These are phyloP conservation scores for Dichotomocladium elegans DNA, from an alignment of 371 early-diverging fungal genomes.

Conservation along the genomic window DNA sequence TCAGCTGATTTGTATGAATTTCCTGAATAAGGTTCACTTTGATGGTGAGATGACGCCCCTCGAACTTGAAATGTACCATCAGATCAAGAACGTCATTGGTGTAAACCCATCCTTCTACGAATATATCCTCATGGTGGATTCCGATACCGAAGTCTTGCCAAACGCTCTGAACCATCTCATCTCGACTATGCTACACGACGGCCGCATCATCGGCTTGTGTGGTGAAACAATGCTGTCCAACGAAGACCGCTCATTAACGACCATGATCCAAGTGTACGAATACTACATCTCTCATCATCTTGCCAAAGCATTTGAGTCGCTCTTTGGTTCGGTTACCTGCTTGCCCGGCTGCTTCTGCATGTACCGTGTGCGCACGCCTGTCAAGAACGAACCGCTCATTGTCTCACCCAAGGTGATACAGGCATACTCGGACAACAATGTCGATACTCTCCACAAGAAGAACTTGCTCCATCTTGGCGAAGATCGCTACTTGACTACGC, in stretches of 20 bases:
- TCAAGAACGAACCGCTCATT: slow-evolving; percentile 87
- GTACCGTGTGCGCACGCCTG: slow-evolving; percentile 87
- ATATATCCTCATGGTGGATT: slow-evolving; percentile 93
- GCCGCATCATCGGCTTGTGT: slow-evolving; percentile 87
- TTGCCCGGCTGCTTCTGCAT: slow-evolving; percentile 96
- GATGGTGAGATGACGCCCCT: slow-evolving; percentile 88
- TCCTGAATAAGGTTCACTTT: slow-evolving; percentile 96
- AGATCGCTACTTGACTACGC: slow-evolving; percentile 97
- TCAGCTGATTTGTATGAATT: slow-evolving; percentile 98
- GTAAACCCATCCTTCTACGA: slow-evolving; percentile 88
- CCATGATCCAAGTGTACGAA: slow-evolving; percentile 98
- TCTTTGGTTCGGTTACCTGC: slow-evolving; percentile 97
- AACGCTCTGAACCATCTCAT: slow-evolving; percentile 87
- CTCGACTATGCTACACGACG: slow-evolving; percentile 85
- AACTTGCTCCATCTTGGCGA: slow-evolving; percentile 98
- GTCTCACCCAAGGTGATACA: slow-evolving; percentile 87
- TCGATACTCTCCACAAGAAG: slow-evolving; percentile 98
- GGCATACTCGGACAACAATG: slow-evolving; percentile 94
- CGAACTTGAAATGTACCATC: slow-evolving; percentile 91
- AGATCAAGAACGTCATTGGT: slow-evolving; percentile 90
- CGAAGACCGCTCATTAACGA: slow-evolving; percentile 86
- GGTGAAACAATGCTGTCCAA: slow-evolving; percentile 92
- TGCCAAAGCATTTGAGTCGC: slow-evolving; percentile 98
- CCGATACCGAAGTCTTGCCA: slow-evolving; percentile 87
- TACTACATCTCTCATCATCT: slow-evolving; percentile 99